phyloP scores from a whole-genome alignment of 805 yeast genomes.

The Barnettozyma siamensis region DNA sequence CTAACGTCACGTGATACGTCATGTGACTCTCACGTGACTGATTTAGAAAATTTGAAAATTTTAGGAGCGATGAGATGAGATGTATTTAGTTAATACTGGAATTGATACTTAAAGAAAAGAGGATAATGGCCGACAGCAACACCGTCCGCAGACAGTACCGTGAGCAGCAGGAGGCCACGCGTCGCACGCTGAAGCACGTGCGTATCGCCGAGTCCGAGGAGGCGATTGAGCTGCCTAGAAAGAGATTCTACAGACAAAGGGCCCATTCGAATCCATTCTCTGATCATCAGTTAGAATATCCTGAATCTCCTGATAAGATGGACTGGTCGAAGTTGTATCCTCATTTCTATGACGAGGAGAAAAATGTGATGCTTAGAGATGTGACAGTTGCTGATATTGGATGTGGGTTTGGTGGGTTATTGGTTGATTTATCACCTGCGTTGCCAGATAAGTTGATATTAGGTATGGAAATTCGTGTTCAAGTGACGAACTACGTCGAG shows the following conservation, averaged over 20 bases:
- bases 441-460: conserved; percentile 71
- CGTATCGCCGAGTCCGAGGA: conserved; percentile 33
- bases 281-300: conserved; percentile 89
- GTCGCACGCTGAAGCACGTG: conserved; percentile 43
- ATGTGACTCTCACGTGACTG: neutral
- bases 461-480: conserved; percentile 98
- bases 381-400: conserved; percentile 95
- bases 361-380: conserved; percentile 37
- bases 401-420: conserved; percentile 94
- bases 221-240: conserved; percentile 58
- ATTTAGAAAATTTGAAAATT: too few relatives aligned
- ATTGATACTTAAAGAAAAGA: conserved; percentile 17
- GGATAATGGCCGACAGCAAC: conserved; percentile 20
- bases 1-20: too few relatives aligned
- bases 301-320: conserved; percentile 75
- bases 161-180: conserved; percentile 42
- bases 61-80: neutral
- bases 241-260: conserved; percentile 88
- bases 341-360: conserved; percentile 37
- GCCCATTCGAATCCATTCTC: conserved; percentile 98
- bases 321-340: conserved; percentile 83
- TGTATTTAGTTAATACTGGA: neutral
- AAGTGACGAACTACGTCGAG: conserved; percentile 94
- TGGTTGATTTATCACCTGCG: conserved; percentile 71
- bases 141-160: conserved; percentile 35